A percentile compares a stretch with the other conserved stretches of the same genome.
Conservation (phyloP, 2,329 filamentous ascomycete species). For the Xylaria sp. region DNA sequence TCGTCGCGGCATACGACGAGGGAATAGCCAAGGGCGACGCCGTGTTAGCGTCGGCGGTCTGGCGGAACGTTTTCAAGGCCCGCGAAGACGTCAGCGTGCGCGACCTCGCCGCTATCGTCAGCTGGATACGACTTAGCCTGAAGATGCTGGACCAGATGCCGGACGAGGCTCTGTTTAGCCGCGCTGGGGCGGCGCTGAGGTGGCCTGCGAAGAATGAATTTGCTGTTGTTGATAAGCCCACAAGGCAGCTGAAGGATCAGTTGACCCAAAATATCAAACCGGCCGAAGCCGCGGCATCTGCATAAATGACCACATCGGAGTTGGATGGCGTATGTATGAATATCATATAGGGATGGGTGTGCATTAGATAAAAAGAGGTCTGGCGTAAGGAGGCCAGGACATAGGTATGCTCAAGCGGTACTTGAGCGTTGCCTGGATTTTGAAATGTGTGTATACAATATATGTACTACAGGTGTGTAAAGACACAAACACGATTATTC, state of each 20-base stretch:
- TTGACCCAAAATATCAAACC: slow-evolving; percentile 30
- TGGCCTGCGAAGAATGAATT: slow-evolving; percentile 55
- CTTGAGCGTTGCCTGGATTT: not conserved
- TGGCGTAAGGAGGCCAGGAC: slow-evolving; percentile 11
- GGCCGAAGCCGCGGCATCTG: not conserved
- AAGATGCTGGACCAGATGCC: slow-evolving; percentile 61
- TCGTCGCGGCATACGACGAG: slow-evolving; percentile 86
- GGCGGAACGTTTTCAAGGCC: slow-evolving; percentile 92
- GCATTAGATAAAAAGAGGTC: slow-evolving; percentile 5
- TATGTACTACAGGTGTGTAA: slow-evolving; percentile 33
- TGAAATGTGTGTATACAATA: slow-evolving; percentile 36
- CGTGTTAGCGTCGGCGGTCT: slow-evolving; percentile 82
- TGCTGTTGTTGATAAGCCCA: slow-evolving; percentile 55
- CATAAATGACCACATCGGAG: not conserved
- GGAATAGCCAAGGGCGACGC: slow-evolving; percentile 81
- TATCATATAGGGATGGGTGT: slow-evolving; percentile 15
- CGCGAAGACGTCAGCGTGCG: slow-evolving; percentile 62
- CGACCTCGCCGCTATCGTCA: slow-evolving; percentile 64
- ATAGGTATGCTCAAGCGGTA: slow-evolving; percentile 6
- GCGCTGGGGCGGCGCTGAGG: slow-evolving; percentile 56
- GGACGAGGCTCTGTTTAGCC: slow-evolving; percentile 55
- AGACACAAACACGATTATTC: slow-evolving; percentile 39
- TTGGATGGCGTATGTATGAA: slow-evolving; percentile 22
- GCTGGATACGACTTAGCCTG: slow-evolving; percentile 65
- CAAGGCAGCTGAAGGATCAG: slow-evolving; percentile 54